Base-by-base conservation (phyloP, 2,329 filamentous ascomycete species). In the Penicillium sp. region DNA sequence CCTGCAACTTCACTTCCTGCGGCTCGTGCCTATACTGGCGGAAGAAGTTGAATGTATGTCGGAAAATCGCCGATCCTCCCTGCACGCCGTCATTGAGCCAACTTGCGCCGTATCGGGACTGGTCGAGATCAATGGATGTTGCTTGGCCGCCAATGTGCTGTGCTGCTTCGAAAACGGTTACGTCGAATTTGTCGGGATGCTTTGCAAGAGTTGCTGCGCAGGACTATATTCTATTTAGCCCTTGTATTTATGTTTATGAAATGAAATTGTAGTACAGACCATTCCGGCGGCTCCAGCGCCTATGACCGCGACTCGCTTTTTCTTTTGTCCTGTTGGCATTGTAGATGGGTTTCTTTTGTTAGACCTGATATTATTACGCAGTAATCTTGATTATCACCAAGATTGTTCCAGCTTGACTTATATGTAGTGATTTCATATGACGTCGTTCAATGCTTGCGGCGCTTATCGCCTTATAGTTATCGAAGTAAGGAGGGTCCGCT, bases 141-240 rank as follows among this genome's bases (percentile, higher is more conserved):
- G 83, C 83, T 64, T 85, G 82, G 4, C 83, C 83, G 55, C 83
- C 83, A 55, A 83, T 83, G 46, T 85, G 81, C 47, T 80, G 72
- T 11, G 79, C 79, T 64, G 77, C 72, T 59, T 87, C 84, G 21
- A 88, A 74, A 14, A 90, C 64, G 0, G 85, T 88, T 12, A 89
- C 78, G 45, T 84, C 80, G 72, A 86, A 89, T 60, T 80, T 81
- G 38, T 87, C 80, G 0, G 82, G 82, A 60, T 89, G 84, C 48
- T 87, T 80, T 47, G 84, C 80, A 26, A 89, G 78, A 28, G 86
- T 86, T 28, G 85, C 79, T 11, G 86, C 86, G 67, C 85, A 88
- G 55, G 83, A 83, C 85, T 80, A 52, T 24, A 9, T 24, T 52
- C n/a, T 30, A 57, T 47, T 5, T 58, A 56, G 62, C 61, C 64